phyloP scores from a whole-genome alignment of 768 basidiomycete genomes.

The Termitomyces bulborhizus region DNA sequence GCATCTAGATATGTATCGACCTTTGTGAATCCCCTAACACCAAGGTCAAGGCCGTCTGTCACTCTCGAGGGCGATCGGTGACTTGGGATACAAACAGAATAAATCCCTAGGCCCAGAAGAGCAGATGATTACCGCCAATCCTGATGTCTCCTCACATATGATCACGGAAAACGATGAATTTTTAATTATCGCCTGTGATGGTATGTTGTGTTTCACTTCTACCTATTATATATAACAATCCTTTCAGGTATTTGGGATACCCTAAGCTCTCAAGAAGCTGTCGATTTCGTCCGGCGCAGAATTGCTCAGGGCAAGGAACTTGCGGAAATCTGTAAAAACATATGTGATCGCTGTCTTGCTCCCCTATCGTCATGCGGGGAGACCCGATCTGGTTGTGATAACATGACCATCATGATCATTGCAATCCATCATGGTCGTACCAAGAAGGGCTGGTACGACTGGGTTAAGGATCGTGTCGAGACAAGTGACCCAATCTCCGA shows the following conservation, averaged over 20 bases:
- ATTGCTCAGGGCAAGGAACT: constrained; percentile 76
- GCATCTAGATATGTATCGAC: constrained; percentile 12
- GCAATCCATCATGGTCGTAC: constrained; percentile 83
- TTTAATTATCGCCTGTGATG: constrained; percentile 92
- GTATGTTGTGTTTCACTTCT: constrained; percentile 34
- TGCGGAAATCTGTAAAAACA: constrained; percentile 77
- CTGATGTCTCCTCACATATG: constrained; percentile 81
- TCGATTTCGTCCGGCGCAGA: constrained; percentile 81
- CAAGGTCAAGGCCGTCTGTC: constrained; percentile 78
- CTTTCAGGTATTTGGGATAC: constrained; percentile 97
- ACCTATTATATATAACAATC: constrained; percentile 6
- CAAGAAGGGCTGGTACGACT: constrained; percentile 86
- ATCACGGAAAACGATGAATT: constrained; percentile 92
- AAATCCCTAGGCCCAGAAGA: constrained; percentile 71
- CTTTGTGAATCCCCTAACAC: not conserved
- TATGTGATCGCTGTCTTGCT: constrained; percentile 91
- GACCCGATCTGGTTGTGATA: constrained; percentile 91
- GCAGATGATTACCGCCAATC: constrained; percentile 93
- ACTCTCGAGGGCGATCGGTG: constrained; percentile 89
- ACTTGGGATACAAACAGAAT: constrained; percentile 99
- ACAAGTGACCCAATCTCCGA: constrained; percentile 65
- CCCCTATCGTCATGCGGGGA: constrained; percentile 83
- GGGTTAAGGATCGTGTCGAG: constrained; percentile 82
- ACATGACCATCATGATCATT: constrained; percentile 95
- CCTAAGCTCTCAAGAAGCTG: constrained; percentile 83